phyloP scores from a whole-genome alignment of 179 eudicot species.

The Silene vulgaris region DNA sequence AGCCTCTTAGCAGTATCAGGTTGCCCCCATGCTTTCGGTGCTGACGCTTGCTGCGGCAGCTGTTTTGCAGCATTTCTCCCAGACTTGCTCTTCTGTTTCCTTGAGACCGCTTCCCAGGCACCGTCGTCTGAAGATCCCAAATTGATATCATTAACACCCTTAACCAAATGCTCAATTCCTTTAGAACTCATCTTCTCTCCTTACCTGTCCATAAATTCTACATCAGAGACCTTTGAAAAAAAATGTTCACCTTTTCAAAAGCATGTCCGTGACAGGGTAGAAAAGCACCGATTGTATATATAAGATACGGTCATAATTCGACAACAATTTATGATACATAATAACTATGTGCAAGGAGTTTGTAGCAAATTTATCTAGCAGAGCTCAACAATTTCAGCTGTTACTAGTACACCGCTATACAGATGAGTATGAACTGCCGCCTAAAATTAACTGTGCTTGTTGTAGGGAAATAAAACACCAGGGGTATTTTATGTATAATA shows the following conservation, averaged over 20 bases:
- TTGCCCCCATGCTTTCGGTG: constrained; percentile 49
- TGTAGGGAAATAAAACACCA: background rate
- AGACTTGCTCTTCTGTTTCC: constrained; percentile 42
- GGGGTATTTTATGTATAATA: background rate
- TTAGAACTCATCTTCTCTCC: constrained; percentile 26
- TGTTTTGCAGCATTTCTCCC: constrained; percentile 32
- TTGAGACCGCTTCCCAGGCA: constrained; percentile 41
- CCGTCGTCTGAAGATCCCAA: constrained; percentile 42
- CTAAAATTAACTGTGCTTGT: background rate
- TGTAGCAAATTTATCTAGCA: background rate
- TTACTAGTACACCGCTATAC: background rate
- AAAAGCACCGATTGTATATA: background rate
- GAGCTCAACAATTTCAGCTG: background rate
- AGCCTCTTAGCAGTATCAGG: constrained; percentile 33
- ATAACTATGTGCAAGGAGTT: background rate
- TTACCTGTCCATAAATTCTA: constrained; percentile 12
- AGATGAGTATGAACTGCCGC: background rate
- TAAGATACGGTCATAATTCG: background rate
- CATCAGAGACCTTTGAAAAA: constrained; percentile 1
- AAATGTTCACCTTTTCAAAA: background rate
- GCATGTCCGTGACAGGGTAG: background rate
- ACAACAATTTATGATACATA: background rate
- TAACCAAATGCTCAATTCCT: constrained; percentile 33
- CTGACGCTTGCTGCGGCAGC: constrained; percentile 32
- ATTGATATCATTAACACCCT: constrained; percentile 35